Evolutionary conservation across 306 rosid species (phyloP).

Genomic region (Neltuma alba): DNA sequence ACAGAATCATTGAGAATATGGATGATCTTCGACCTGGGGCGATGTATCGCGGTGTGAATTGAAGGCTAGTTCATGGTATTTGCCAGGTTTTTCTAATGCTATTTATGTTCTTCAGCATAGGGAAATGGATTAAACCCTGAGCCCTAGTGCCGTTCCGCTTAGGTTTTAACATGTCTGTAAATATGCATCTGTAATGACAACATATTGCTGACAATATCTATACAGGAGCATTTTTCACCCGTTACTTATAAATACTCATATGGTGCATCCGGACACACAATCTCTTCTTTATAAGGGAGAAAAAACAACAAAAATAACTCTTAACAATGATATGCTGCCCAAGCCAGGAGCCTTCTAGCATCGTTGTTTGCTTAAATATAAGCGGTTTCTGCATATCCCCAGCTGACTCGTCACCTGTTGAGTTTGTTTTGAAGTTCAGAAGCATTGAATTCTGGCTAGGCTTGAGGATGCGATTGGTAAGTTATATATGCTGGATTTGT

Average conservation of each 20-base stretch:
- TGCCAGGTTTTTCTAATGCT: conserved; percentile 32
- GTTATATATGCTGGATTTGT: neutral
- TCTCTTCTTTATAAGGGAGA: neutral
- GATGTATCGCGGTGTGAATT: conserved; percentile 78
- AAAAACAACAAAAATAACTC: no score
- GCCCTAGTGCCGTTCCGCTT: conserved; percentile 24
- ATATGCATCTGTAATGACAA: conserved; percentile 33
- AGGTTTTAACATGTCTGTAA: conserved; percentile 44
- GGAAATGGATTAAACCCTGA: conserved; percentile 34
- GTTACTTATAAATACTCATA: neutral
- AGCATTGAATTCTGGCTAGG: neutral
- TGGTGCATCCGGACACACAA: conserved; percentile 2
- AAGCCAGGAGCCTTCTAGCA: neutral
- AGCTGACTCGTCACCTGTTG: neutral
- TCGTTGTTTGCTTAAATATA: neutral
- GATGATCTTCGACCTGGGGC: conserved; percentile 94
- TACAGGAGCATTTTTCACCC: conserved; percentile 23
- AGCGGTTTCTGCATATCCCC: neutral
- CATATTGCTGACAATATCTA: conserved; percentile 17
- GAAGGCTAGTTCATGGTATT: conserved; percentile 40
- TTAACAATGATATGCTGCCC: neutral
- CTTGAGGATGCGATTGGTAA: neutral
- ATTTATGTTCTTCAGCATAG: conserved; percentile 27
- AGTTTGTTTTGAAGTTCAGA: neutral
- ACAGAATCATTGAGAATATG: conserved; percentile 81